Evolutionary conservation across 805 yeast species (phyloP), one percentile per base, ranked within the genome.

Genomic region (Metschnikowia lunata): DNA sequence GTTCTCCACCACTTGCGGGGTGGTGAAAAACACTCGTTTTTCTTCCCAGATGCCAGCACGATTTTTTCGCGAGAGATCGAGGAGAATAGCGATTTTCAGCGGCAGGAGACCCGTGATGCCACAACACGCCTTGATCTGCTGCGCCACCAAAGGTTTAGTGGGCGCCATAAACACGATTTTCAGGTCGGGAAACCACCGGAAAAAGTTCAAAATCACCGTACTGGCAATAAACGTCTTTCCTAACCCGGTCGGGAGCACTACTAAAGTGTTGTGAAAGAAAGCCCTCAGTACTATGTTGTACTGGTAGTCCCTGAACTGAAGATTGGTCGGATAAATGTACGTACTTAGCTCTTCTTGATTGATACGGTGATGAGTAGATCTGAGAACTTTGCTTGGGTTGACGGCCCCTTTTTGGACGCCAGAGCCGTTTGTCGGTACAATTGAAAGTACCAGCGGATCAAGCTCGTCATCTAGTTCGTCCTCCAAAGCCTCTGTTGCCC

Each of bases 151-250:
- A 0, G 99, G 99, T 51, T 90, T 74, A 1, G 99, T 93, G 0
- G 99, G 99, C 0, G 99, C 99, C 83, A 91, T 83, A 62, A 93
- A 93, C 1, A 95, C 78, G 52, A 93, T 80, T 58, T 90, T 93
- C 2, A 88, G 80, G 5, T 66, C 61, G 12, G 77, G 77, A 15
- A 90, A 85, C 99, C 99, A 93, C 39, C 95, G 67, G 53, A 78
- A 82, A 65, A 76, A 93, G 60, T 93, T 93, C 44, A 89, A 72
- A 89, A 93, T 93, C 18, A 91, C 91, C 0, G 96, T 84, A 31
- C 95, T 82, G 1, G 99, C 98, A 58, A 93, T 89, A 51, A 93
- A 88, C 0, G 99, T 93, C 66, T 93, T 93, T 33, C 99, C 99
- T 61, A 90, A 72, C 52, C 99, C 99, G 0, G 99, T 93, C 0